Percentiles rank a stretch among this genome's conserved stretches.
Conservation (phyloP, 1,284 basidiomycete species). For the Rhodotorula sp. region DNA sequence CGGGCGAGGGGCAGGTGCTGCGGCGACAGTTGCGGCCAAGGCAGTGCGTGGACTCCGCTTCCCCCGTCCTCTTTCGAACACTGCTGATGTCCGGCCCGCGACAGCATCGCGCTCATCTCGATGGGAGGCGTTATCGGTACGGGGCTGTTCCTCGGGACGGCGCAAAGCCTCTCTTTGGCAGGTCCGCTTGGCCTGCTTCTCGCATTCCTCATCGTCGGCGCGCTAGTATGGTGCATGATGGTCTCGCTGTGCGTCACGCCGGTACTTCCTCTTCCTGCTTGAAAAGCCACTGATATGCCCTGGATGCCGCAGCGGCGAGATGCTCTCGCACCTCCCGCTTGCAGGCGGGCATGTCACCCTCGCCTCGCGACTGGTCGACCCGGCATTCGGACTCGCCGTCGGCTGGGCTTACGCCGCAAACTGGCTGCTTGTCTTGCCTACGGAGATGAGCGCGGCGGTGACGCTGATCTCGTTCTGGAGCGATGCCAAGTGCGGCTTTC, state of each 20-base stretch:
- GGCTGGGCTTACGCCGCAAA: slow-evolving; percentile 66
- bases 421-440: slow-evolving; percentile 48
- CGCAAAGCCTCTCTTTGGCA: slow-evolving; percentile 43
- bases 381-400: slow-evolving; percentile 76
- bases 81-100: background rate
- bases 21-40: slow-evolving; percentile 10
- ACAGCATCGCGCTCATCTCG: slow-evolving; percentile 17
- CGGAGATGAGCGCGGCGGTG: slow-evolving; percentile 52
- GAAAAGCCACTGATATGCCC: background rate
- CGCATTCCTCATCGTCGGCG: slow-evolving; percentile 50
- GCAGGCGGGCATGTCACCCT: slow-evolving; percentile 74
- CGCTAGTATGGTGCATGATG: slow-evolving; percentile 63
- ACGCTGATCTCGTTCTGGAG: slow-evolving; percentile 49
- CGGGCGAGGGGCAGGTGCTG: background rate
- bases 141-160: slow-evolving; percentile 49
- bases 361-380: slow-evolving; percentile 74
- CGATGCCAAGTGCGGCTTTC: slow-evolving; percentile 8
- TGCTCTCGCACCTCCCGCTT: slow-evolving; percentile 47
- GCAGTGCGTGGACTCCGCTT: slow-evolving; percentile 5
- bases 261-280: slow-evolving; percentile 16
- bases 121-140: slow-evolving; percentile 19
- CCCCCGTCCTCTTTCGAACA: too few species aligned
- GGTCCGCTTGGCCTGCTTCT: slow-evolving; percentile 54
- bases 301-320: slow-evolving; percentile 16
- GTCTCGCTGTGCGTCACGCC: slow-evolving; percentile 56